Base-by-base conservation (phyloP, 1,139 yeast genomes). In the Sugiyamaella paludigena region DNA sequence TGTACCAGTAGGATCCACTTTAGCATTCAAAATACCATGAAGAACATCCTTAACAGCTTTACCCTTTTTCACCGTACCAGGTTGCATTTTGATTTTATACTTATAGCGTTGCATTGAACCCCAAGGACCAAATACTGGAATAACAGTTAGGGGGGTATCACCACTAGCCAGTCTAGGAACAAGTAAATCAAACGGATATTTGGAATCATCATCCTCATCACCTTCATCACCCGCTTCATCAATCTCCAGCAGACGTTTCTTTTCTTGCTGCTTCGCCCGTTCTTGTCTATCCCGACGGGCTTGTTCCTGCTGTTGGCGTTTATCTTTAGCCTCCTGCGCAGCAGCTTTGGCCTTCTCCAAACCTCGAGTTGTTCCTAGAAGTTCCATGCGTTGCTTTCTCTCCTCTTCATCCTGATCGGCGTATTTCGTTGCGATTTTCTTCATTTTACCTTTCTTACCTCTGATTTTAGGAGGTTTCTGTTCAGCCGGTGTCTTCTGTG, bases 71-170 rank as follows among this genome's bases (percentile, higher is more conserved):
- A 84, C 83, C 38, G 78, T 74, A 0, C 99, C 99, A 0, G 95
- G 94, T 58, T 83, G 88, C 36, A 92, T 70, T 66, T 92, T 91
- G 35, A 87, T 84, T 64, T 88, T 89, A 69, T 86, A 89, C 64
- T 87, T 84, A 68, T 77, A 79, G 64, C 84, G 84, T 53, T 74
- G 77, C 58, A 92, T 68, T 0, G 97, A 77, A 10, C 78, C 69
- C 96, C 97, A 94, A 1, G 98, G 98, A 0, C 92, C 98, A 74
- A 89, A 91, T 8, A 87, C 83, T 0, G 98, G 96, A 7, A 92
- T 79, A 7, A 86, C 80, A 45, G 81, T 87, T 11, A 83, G 57
- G 0, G 70, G 69, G 24, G 69, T 73, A 51, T 74, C 79, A 2
- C 61, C 64, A 24, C 66, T 54, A 12, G 59, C 57, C 30, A 72